Base-by-base conservation (phyloP, 1,284 basidiomycete genomes). In the Porodaedalea pini region DNA sequence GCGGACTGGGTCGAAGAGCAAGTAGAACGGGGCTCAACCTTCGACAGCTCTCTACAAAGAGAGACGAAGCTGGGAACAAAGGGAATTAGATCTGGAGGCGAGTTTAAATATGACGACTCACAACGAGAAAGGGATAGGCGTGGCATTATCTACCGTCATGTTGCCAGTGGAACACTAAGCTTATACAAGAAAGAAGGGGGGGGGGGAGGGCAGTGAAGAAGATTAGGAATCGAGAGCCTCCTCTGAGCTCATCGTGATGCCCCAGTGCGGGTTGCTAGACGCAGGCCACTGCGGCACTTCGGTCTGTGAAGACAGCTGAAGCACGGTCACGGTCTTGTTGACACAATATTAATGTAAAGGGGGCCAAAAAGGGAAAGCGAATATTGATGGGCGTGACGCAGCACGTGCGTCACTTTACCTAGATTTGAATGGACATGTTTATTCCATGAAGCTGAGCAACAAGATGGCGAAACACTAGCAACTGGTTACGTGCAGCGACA, bases 11-110 rank as follows among this genome's bases (percentile, higher is more conserved):
- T 51, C 47, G 63, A 62, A 31, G 62, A 62, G 13, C 34, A 61
- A 10, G 37, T 56, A 57, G 52, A 65, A 65, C 62, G 65, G 60
- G 60, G 70, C 58, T 54, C 61, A 62, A 73, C 67, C 43, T 63
- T 61, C n/a, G 78, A 70, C 43, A 80, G 75, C 63, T 74, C 74
- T 50, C 70, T 71, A 39, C 80, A 61, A 23, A 81, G 68, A 25
- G 77, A 75, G 40, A 73, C 68, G 57, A 82, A 78, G 63, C 80
- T 81, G 59, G 19, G 32, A 11, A 4, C 54, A 36, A 51, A 44
- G 29, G 23, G n/a, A 39, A 23, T n/a, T 47, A 31, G 50, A 41
- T 51, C 63, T 67, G 59, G 39, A 52, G 60, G 53, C 37, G 41
- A 54, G 4, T 56, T n/a, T 39, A 48, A 41, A n/a, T 40, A 23